Evolutionary conservation across 768 basidiomycete genomes (phyloP).

Genomic region (Tremella fuciformis): DNA sequence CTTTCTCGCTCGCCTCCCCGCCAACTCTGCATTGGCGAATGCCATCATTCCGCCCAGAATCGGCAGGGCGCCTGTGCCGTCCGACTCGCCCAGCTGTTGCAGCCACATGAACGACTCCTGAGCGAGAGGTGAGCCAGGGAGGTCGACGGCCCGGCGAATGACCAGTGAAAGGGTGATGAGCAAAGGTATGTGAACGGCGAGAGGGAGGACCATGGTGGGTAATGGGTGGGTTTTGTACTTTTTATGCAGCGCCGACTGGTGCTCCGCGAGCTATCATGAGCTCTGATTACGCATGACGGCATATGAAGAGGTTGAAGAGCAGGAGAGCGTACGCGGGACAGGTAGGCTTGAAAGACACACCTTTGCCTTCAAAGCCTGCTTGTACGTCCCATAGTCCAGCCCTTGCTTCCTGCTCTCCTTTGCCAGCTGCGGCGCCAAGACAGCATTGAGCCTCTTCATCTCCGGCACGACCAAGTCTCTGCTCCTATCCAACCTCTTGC

Average conservation of each 20-base stretch:
- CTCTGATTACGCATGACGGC: not conserved
- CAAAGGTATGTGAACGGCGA: slow-evolving; percentile 51
- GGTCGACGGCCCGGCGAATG: slow-evolving; percentile 49
- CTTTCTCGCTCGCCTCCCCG: slow-evolving; percentile 15
- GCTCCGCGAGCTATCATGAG: slow-evolving; percentile 32
- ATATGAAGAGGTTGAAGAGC: not conserved
- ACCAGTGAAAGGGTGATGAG: slow-evolving; percentile 48
- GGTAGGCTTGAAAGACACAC: slow-evolving; percentile 23
- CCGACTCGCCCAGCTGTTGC: slow-evolving; percentile 42
- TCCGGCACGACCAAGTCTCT: slow-evolving; percentile 46
- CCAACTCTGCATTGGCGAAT: slow-evolving; percentile 50
- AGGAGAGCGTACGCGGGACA: not conserved
- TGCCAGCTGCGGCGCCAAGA: slow-evolving; percentile 34
- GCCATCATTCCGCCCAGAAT: slow-evolving; percentile 46
- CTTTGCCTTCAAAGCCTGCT: slow-evolving; percentile 39
- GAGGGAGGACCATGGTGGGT: slow-evolving; percentile 45
- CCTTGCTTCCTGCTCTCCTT: slow-evolving; percentile 44
- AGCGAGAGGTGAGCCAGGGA: slow-evolving; percentile 28
- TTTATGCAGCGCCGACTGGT: slow-evolving; percentile 35
- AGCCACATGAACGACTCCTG: slow-evolving; percentile 44
- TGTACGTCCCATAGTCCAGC: slow-evolving; percentile 49
- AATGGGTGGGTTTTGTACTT: slow-evolving; percentile 47
- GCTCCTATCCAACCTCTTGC: slow-evolving; percentile 31
- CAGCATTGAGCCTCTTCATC: slow-evolving; percentile 38
- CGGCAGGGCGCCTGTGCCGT: slow-evolving; percentile 46